Base-by-base conservation (phyloP, 108 stramenopile genomes). In the Conticribra guillardii region DNA sequence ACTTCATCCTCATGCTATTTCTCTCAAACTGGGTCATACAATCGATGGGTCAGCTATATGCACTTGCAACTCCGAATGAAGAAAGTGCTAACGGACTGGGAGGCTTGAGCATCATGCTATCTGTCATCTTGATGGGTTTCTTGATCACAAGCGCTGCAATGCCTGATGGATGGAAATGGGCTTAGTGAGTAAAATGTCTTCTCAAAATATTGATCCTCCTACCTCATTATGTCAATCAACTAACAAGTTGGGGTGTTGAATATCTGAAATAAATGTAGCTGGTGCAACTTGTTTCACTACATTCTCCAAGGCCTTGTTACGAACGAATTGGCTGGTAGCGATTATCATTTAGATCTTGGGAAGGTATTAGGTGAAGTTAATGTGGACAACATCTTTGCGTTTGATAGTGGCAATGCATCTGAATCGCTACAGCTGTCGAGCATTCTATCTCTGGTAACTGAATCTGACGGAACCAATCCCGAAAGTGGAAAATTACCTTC, bases 291-390 rank as follows among this genome's bases (percentile, higher is more conserved):
- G 21, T 78, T 82, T 56, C 71, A 49, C 9, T 82, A 82, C 37
- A 82, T 82, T 50, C 44, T 82, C 2, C 81, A 82, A 69, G 76
- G 76, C 2, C 57, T 82, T 4, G 81, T 82, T 5, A 78, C 81
- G 24, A 82, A 82, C 37, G 82, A 82, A 50, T 22, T 82, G 9
- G 47, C 70, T 22, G 72, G 72, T 26, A 31, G 51, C 46, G 23
- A 55, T 21, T 82, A 71, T 71, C 60, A 69, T 26, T 19, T 78
- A 26, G 76, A 78, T 47, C 26, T 78, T 29, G 76, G 76, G 2
- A 19, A 30, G 22, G 32, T 78, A n/a, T 37, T 78, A 23, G 47
- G 52, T 29, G 62, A 46, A 78, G 46, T 60, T 4, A n/a, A n/a
- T n/a, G n/a, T n/a, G n/a, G 48, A 71, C 41, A 58, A 16, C 11